phyloP scores from a whole-genome alignment of 768 basidiomycete genomes.

The Pleurotus sapidus region DNA sequence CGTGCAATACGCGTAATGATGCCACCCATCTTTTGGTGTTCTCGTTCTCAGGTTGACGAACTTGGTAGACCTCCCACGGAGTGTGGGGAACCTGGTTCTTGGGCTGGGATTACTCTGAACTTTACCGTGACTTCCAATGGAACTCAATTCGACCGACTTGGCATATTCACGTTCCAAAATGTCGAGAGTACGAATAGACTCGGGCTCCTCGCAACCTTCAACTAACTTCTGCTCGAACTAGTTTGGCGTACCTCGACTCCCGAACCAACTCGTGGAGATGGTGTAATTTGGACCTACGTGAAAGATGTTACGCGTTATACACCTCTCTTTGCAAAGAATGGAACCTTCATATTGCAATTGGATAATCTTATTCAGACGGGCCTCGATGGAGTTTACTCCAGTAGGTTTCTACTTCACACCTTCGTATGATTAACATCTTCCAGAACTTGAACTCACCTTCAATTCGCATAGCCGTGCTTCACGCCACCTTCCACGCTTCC shows the following conservation, averaged over 20 bases:
- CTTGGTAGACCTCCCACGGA: constrained; percentile 60
- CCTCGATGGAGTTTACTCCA: constrained; percentile 67
- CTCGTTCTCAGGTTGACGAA: not conserved
- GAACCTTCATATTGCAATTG: constrained; percentile 70
- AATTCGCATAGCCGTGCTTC: constrained; percentile 54
- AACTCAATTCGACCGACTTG: constrained; percentile 74
- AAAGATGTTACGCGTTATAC: constrained; percentile 76
- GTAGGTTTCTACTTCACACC: constrained; percentile 31
- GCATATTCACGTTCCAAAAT: constrained; percentile 72
- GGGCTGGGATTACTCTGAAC: constrained; percentile 75
- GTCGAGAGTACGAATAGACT: constrained; percentile 57
- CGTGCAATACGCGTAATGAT: constrained; percentile 54
- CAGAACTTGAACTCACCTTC: not conserved
- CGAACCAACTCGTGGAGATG: constrained; percentile 62
- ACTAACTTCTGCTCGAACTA: constrained; percentile 18
- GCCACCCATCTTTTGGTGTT: not conserved
- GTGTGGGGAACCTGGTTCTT: constrained; percentile 70
- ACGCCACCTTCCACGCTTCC: constrained; percentile 72
- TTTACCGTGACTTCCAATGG: constrained; percentile 79
- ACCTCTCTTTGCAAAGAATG: constrained; percentile 65
- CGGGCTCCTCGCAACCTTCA: not conserved
- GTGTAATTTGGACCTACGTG: constrained; percentile 76
- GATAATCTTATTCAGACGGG: constrained; percentile 63
- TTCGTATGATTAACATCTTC: too few species aligned
- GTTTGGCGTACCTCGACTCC: constrained; percentile 86